Percentiles rank a stretch among this genome's conserved stretches.
Conservation (phyloP, 306 rosid species). For the Vigna hirtella region DNA sequence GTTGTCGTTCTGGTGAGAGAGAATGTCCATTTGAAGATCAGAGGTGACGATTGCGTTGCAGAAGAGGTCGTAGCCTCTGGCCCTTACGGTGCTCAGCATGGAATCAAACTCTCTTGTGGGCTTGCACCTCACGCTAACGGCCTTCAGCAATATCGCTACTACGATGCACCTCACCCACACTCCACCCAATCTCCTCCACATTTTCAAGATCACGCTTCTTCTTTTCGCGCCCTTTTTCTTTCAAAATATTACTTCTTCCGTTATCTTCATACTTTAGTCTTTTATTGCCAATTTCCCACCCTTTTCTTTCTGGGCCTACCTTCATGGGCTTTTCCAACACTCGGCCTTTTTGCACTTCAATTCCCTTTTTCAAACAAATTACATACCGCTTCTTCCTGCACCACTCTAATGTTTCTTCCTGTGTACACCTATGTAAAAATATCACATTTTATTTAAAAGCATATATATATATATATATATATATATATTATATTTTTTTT, state of each 20-base stretch:
- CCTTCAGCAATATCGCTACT: not conserved
- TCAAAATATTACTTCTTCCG: not conserved
- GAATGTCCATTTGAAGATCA: conserved; percentile 55
- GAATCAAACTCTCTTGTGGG: conserved; percentile 53
- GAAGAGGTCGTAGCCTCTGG: conserved; percentile 67
- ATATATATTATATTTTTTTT: too few relatives aligned
- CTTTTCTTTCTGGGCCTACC: not conserved
- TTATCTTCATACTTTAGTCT: not conserved
- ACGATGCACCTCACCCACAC: not conserved
- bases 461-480: too few relatives aligned
- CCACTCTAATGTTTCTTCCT: too few relatives aligned
- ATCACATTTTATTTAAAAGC: too few relatives aligned
- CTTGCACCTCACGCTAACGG: conserved; percentile 33
- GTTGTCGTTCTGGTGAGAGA: not conserved
- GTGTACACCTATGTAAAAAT: too few relatives aligned
- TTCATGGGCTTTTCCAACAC: not conserved
- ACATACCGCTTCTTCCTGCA: too few relatives aligned
- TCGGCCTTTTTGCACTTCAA: too few relatives aligned
- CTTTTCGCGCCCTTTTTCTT: conserved; percentile 40
- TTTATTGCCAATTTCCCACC: conserved; percentile 29
- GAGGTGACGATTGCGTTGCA: conserved; percentile 75
- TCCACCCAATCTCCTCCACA: not conserved
- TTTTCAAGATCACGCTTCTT: conserved; percentile 31
- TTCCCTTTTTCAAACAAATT: too few relatives aligned
- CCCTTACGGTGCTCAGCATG: conserved; percentile 58